A percentile compares a stretch with the other conserved stretches of the same genome.
Evolutionary conservation across 345 rosid genomes (phyloP).

Genomic region (thale cress (Arabidopsis thaliana)): TAIR10.1 NC_003076.8:2841501-2842000

Average conservation of each 20-base stretch:
- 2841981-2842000: conserved; percentile 1
- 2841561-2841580: conserved; percentile 62
- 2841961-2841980: conserved; percentile 9
- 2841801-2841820: conserved; percentile 13
- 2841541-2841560: conserved; percentile 84
- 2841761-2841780: conserved; percentile 96
- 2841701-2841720: conserved; percentile 75
- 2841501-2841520: background rate
- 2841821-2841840: background rate
- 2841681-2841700: conserved; percentile 49
- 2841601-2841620: conserved; percentile 53
- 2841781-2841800: conserved; percentile 92
- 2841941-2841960: conserved; percentile 61
- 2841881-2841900: conserved; percentile 94
- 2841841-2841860: background rate
- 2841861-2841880: conserved; percentile 56
- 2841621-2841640: conserved; percentile 32
- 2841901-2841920: conserved; percentile 95
- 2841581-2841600: conserved; percentile 89
- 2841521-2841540: conserved; percentile 2
- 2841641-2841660: conserved; percentile 45
- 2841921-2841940: conserved; percentile 97
- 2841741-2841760: conserved; percentile 92
- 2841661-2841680: conserved; percentile 42
- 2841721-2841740: conserved; percentile 73